Evolutionary conservation across 164 flowering plant species (phyloP).

Genomic region (Euptelea pleiosperma): DNA sequence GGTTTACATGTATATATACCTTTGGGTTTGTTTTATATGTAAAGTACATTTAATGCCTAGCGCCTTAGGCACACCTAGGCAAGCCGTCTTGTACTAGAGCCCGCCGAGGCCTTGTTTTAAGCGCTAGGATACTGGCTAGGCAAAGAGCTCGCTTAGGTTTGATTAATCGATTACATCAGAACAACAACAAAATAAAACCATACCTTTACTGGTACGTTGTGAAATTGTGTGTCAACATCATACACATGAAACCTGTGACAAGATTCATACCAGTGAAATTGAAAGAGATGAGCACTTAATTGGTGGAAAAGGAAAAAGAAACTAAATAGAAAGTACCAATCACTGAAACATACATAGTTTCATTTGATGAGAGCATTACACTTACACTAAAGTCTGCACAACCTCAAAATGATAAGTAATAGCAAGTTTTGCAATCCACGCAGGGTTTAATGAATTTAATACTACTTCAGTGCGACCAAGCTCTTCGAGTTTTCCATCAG

Average conservation of each 20-base stretch:
- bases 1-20: too few species aligned
- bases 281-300: neutral
- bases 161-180: too few species aligned
- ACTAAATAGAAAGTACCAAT: neutral
- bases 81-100: too few species aligned
- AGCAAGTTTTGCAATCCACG: conserved; percentile 60
- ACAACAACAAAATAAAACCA: conserved; percentile 1
- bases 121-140: too few species aligned
- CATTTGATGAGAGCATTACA: conserved; percentile 8
- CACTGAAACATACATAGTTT: conserved; percentile 3
- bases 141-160: too few species aligned
- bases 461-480: conserved; percentile 81
- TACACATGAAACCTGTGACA: conserved; percentile 71
- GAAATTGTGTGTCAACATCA: conserved; percentile 82
- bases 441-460: conserved; percentile 61
- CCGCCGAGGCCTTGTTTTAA: too few species aligned
- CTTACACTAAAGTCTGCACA: conserved; percentile 83
- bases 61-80: too few species aligned
- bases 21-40: too few species aligned
- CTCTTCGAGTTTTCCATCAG: conserved; percentile 69
- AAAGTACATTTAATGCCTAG: too few species aligned
- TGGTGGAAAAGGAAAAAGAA: neutral
- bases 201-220: conserved; percentile 76
- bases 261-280: conserved; percentile 11
- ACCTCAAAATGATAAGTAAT: conserved; percentile 64